These are phyloP conservation scores for Aureobasidium sp. DNA, from an alignment of 2,329 filamentous ascomycete genomes.

Conservation along the genomic window DNA sequence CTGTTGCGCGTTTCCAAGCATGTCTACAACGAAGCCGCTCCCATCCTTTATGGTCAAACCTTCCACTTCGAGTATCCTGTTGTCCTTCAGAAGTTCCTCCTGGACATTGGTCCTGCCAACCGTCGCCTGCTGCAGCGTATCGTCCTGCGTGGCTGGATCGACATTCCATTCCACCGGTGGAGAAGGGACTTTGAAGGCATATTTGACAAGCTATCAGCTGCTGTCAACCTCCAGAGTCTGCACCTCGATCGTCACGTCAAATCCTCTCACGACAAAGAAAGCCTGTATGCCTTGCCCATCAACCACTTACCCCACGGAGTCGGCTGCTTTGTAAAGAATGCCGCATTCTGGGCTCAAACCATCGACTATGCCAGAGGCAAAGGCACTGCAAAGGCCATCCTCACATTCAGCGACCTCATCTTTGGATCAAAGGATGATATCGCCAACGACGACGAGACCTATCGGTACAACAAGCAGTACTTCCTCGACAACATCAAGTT, in stretches of 20 bases:
- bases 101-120: neutral
- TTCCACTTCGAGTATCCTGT: neutral
- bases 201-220: neutral
- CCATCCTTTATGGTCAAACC: constrained; percentile 2
- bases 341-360: neutral
- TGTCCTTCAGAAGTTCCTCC: neutral
- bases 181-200: neutral
- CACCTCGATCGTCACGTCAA: neutral
- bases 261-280: neutral
- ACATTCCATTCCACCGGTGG: neutral
- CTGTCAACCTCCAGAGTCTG: neutral
- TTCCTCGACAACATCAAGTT: neutral
- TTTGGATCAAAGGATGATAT: neutral
- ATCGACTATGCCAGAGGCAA: neutral
- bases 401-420: neutral
- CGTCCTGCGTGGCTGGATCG: neutral
- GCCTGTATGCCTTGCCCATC: no score
- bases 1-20: neutral
- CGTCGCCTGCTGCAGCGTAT: neutral
- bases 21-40: neutral
- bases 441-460: neutral
- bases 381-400: neutral
- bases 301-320: neutral
- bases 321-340: neutral
- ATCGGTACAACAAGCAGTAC: neutral